Conservation (phyloP, 2,329 filamentous ascomycete species). For the Clarireedia homoeocarpa region DNA sequence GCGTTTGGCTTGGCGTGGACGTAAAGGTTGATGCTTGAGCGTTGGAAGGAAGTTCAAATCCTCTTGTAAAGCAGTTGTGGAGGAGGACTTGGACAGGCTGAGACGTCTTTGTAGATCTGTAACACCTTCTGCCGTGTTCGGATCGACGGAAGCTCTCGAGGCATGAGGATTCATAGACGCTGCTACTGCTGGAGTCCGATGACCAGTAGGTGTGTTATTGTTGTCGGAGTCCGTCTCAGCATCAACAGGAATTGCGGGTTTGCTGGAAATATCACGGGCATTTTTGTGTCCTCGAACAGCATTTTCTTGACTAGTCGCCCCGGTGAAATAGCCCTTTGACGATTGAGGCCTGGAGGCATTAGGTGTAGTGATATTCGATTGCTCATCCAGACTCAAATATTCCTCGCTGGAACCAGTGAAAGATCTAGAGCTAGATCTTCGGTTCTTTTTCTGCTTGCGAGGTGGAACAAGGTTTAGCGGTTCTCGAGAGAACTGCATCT, state of each 20-base stretch:
- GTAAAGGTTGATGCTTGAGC: conserved; percentile 34
- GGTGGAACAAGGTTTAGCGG: not conserved
- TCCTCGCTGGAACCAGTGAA: conserved; percentile 25
- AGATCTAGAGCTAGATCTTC: conserved; percentile 13
- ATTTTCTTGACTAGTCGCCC: not conserved
- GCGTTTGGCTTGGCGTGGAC: conserved; percentile 20
- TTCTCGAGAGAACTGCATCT: not conserved
- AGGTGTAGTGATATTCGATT: conserved; percentile 25
- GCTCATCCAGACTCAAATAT: conserved; percentile 21
- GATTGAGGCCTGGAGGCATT: conserved; percentile 23
- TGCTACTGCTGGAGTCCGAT: not conserved
- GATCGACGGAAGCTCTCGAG: conserved; percentile 10
- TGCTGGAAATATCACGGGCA: not conserved
- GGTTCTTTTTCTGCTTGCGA: not conserved
- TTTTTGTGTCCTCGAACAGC: not conserved
- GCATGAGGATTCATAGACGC: not conserved
- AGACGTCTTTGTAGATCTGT: conserved; percentile 7
- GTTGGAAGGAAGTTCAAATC: conserved; percentile 31
- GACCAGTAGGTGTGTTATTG: not conserved
- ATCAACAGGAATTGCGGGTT: not conserved
- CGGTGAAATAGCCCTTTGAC: conserved; percentile 11
- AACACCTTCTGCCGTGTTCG: conserved; percentile 4
- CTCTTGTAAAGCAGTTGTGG: conserved; percentile 10
- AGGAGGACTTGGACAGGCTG: conserved; percentile 18
- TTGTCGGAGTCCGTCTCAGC: not conserved